phyloP scores from a whole-genome alignment of 192 early-diverging fungal species.

The Paraglomus brasilianum region DNA sequence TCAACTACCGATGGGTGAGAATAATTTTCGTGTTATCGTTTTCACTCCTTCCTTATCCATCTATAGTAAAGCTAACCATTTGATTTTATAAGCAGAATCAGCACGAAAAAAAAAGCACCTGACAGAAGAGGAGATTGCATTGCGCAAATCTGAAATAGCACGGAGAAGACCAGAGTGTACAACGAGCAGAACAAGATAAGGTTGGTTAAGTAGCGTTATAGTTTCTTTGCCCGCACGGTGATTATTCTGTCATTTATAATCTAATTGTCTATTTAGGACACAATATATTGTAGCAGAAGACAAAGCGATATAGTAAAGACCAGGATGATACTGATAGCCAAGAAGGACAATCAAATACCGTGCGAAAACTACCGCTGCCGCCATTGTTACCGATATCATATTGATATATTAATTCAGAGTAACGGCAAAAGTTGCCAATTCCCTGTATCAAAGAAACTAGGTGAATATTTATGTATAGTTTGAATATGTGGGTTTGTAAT shows the following conservation, averaged over 20 bases:
- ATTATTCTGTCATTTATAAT: not conserved
- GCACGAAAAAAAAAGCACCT: slow-evolving; percentile 61
- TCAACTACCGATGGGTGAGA: slow-evolving; percentile 64
- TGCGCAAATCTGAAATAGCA: slow-evolving; percentile 71
- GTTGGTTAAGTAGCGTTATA: slow-evolving; percentile 31
- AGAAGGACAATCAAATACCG: slow-evolving; percentile 18
- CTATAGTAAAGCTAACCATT: not conserved
- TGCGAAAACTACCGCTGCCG: not conserved
- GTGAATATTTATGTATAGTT: slow-evolving; percentile 33
- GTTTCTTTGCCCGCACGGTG: not conserved
- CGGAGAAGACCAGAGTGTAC: slow-evolving; percentile 70
- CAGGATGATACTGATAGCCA: slow-evolving; percentile 55
- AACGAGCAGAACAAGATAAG: slow-evolving; percentile 74
- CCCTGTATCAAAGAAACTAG: slow-evolving; percentile 33
- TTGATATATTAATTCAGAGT: slow-evolving; percentile 42
- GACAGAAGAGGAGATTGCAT: slow-evolving; percentile 68
- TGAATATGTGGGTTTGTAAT: slow-evolving; percentile 31
- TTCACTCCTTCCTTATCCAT: not conserved
- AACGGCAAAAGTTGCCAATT: slow-evolving; percentile 13
- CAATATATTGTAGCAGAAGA: slow-evolving; percentile 75
- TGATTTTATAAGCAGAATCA: slow-evolving; percentile 41
- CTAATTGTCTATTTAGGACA: slow-evolving; percentile 52
- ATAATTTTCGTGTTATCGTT: no score
- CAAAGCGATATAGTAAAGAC: slow-evolving; percentile 60
- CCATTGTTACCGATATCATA: slow-evolving; percentile 22